Evolutionary conservation across 805 yeast genomes (phyloP).

Genomic region (Candida michaelii): DNA sequence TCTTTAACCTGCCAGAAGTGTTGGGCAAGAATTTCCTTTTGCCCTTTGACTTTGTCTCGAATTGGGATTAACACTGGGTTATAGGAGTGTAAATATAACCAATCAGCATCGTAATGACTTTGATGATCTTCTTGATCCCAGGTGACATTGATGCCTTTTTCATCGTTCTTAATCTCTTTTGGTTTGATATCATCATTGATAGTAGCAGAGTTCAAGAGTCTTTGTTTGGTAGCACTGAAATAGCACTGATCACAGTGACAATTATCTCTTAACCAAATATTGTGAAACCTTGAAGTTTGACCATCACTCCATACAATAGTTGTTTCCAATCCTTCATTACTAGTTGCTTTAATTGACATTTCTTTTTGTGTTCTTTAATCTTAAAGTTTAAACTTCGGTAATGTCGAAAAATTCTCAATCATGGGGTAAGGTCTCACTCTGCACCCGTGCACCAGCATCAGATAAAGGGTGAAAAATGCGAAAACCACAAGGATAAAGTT

Average conservation of each 20-base stretch:
- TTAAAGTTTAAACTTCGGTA: no score
- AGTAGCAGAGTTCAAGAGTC: slow-evolving; percentile 54
- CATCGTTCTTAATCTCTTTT: slow-evolving; percentile 12
- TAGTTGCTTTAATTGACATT: not conserved
- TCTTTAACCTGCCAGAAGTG: slow-evolving; percentile 47
- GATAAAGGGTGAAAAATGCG: slow-evolving; percentile 6
- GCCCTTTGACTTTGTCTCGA: slow-evolving; percentile 27
- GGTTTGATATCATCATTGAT: slow-evolving; percentile 34
- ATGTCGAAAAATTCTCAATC: not conserved
- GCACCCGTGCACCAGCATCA: not conserved
- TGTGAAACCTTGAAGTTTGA: slow-evolving; percentile 26
- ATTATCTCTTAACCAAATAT: slow-evolving; percentile 65
- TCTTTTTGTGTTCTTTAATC: not conserved
- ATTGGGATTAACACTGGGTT: slow-evolving; percentile 45
- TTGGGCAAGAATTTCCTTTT: slow-evolving; percentile 27
- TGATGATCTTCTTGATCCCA: slow-evolving; percentile 46
- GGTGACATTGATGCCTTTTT: slow-evolving; percentile 17
- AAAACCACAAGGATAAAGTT: slow-evolving; percentile 1
- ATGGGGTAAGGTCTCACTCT: not conserved
- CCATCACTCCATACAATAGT: slow-evolving; percentile 1
- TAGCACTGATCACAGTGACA: slow-evolving; percentile 60
- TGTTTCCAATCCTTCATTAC: not conserved
- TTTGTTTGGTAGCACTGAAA: slow-evolving; percentile 56
- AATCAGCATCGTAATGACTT: slow-evolving; percentile 35
- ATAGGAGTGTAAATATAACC: slow-evolving; percentile 54